A percentile compares a stretch with the other conserved stretches of the same genome.
Conservation (phyloP, 306 rosid species). For the Boehmeria nivea region DNA sequence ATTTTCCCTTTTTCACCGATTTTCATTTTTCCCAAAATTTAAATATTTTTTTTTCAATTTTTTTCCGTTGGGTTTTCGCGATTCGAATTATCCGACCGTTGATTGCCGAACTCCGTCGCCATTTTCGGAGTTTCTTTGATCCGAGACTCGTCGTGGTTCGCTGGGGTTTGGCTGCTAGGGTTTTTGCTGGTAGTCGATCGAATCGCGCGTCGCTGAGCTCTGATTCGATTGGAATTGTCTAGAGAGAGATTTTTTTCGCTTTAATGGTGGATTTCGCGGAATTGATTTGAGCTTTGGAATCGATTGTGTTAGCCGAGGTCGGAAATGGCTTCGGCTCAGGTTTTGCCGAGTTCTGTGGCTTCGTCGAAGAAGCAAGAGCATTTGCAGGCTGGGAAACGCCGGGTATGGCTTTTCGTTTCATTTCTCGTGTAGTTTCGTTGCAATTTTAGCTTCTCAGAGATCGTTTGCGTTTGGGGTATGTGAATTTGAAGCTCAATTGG, state of each 20-base stretch:
- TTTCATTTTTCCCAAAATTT: background rate
- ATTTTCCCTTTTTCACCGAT: conserved; percentile 13
- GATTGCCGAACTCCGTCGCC: conserved; percentile 20
- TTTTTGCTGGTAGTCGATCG: conserved; percentile 4
- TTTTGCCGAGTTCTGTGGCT: conserved; percentile 56
- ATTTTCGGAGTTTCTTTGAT: conserved; percentile 27
- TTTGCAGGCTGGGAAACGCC: conserved; percentile 94
- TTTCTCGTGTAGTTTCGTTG: too few relatives aligned
- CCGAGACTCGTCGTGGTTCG: background rate
- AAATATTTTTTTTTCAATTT: background rate
- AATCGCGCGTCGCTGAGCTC: conserved; percentile 12
- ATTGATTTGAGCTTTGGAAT: conserved; percentile 27
- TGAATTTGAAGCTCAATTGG: background rate
- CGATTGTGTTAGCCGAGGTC: background rate
- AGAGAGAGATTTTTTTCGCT: too few relatives aligned
- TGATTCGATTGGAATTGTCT: background rate
- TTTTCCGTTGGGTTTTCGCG: background rate
- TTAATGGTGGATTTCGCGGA: conserved; percentile 12
- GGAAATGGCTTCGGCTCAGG: conserved; percentile 94
- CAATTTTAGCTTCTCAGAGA: background rate
- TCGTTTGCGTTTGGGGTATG: background rate
- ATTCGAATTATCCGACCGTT: conserved; percentile 27
- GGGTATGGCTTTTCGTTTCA: conserved; percentile 48
- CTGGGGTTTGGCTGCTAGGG: background rate
- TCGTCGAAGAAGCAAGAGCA: conserved; percentile 72